phyloP scores from a whole-genome alignment of 257 asterid genomes.

The Nicotiana benthamiana region DNA sequence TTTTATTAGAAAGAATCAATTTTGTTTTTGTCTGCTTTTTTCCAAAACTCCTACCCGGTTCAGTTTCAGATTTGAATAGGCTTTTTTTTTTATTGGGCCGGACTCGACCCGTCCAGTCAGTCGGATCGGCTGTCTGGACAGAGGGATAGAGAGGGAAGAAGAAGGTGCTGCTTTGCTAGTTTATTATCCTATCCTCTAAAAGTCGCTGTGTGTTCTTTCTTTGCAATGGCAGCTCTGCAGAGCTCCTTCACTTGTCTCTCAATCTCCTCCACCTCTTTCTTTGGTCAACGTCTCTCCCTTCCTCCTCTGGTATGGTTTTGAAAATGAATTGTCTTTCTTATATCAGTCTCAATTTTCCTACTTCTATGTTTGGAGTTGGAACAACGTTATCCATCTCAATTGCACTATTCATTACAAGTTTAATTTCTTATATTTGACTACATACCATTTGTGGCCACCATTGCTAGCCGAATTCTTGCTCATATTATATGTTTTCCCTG shows the following conservation, averaged over 20 bases:
- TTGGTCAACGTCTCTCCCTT: conserved; percentile 46
- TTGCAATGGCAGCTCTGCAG: conserved; percentile 56
- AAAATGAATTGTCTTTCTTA: neutral
- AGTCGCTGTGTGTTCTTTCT: neutral
- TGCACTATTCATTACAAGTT: neutral
- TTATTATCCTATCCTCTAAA: neutral
- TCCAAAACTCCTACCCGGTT: neutral
- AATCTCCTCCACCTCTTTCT: conserved; percentile 56
- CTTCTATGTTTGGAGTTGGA: too few species aligned
- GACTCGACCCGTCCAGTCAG: neutral
- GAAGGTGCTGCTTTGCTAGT: neutral
- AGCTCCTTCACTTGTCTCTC: conserved; percentile 63
- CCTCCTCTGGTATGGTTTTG: conserved; percentile 35
- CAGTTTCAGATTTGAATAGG: neutral
- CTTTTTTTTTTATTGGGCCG: neutral
- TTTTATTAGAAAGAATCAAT: neutral
- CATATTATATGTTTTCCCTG: neutral
- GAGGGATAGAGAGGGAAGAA: neutral
- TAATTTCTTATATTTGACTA: neutral
- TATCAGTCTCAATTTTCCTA: neutral
- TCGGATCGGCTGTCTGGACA: neutral
- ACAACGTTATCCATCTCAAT: neutral
- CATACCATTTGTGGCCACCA: neutral
- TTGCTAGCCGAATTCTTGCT: neutral
- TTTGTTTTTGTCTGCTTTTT: neutral